phyloP scores from a whole-genome alignment of 2,329 filamentous ascomycete species.

The Claviceps citrina region DNA sequence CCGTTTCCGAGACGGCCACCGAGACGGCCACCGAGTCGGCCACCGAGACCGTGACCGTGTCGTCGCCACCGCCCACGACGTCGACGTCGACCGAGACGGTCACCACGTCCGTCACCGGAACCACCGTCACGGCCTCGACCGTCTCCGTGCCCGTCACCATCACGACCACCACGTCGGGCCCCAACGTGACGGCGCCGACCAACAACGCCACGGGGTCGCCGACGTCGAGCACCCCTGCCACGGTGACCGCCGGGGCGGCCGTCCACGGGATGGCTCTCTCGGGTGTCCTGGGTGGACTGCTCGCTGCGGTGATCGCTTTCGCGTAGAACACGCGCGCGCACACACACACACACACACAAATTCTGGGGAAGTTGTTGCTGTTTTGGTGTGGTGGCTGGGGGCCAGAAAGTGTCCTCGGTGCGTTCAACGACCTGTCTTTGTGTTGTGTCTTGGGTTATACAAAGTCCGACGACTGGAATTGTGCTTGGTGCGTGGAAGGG shows the following conservation, averaged over 20 bases:
- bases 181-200: background rate
- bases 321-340: too few relatives aligned
- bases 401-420: too few relatives aligned
- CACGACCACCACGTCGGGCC: background rate
- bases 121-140: slow-evolving; percentile 1
- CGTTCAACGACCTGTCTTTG: too few relatives aligned
- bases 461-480: too few relatives aligned
- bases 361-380: too few relatives aligned
- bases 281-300: slow-evolving; percentile 10
- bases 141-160: background rate
- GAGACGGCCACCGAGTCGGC: background rate
- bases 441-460: too few relatives aligned
- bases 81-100: too few relatives aligned
- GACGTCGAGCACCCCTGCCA: background rate
- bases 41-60: background rate
- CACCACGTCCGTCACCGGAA: slow-evolving; percentile 6
- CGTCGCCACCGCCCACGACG: background rate
- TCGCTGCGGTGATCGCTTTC: slow-evolving; percentile 11
- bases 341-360: too few relatives aligned
- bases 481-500: too few relatives aligned
- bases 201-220: background rate
- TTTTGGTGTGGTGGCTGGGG: too few relatives aligned
- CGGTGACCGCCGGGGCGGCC: slow-evolving; percentile 9
- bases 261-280: slow-evolving; percentile 5
- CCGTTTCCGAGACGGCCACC: background rate